phyloP scores from a whole-genome alignment of 257 asterid species.

The Ehretia macrophylla region DNA sequence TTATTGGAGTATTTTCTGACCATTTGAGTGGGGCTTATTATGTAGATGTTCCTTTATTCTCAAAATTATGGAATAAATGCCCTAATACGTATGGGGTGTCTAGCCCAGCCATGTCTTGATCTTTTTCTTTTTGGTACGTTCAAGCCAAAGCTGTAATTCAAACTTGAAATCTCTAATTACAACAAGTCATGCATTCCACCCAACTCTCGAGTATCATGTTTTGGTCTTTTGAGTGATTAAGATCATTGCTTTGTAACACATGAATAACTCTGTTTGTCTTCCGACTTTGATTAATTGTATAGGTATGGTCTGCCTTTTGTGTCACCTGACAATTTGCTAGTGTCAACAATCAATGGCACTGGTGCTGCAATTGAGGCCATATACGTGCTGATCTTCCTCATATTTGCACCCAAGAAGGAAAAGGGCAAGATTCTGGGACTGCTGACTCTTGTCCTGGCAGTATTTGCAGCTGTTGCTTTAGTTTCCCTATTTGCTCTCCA shows the following conservation, averaged over 20 bases:
- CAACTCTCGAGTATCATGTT: no score
- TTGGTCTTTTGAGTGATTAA: not conserved
- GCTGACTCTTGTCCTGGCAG: conserved; percentile 33
- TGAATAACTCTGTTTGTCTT: not conserved
- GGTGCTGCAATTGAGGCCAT: conserved; percentile 59
- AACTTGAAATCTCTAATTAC: no score
- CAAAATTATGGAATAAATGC: no score
- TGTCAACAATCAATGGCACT: conserved; percentile 66
- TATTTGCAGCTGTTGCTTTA: conserved; percentile 44
- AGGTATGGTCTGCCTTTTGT: conserved; percentile 95
- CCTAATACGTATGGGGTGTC: no score
- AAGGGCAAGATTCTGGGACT: conserved; percentile 49
- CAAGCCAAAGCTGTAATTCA: no score
- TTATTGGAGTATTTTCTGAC: no score
- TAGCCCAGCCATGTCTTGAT: no score
- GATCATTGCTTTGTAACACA: not conserved
- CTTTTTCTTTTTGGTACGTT: no score
- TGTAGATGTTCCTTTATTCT: no score
- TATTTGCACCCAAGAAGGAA: conserved; percentile 57
- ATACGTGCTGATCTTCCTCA: conserved; percentile 52
- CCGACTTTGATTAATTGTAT: conserved; percentile 4
- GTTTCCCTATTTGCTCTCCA: conserved; percentile 66
- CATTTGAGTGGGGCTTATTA: no score
- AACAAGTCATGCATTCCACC: no score
- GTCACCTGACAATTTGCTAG: conserved; percentile 73